Percentiles rank a stretch among this genome's conserved stretches.
These are phyloP conservation scores for Penicillium cinerascens DNA, from an alignment of 495 filamentous ascomycete species.

Conservation along the genomic window DNA sequence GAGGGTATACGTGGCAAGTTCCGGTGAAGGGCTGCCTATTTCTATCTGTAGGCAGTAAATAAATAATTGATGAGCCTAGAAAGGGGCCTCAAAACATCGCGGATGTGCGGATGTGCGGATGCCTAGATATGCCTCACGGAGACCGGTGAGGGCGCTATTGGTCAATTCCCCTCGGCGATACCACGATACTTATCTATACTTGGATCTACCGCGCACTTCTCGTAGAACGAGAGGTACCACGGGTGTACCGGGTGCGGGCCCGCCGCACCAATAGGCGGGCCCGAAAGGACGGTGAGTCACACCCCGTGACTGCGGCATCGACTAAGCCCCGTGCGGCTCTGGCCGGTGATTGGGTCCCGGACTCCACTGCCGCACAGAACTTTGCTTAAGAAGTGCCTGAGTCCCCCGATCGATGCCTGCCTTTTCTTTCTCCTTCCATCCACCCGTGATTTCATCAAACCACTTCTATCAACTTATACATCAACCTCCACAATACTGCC, in stretches of 20 bases:
- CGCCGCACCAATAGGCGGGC: constrained; percentile 23
- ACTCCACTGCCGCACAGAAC: constrained; percentile 20
- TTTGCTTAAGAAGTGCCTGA: constrained; percentile 42
- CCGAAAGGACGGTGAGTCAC: constrained; percentile 35
- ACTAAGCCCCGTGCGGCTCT: constrained; percentile 20
- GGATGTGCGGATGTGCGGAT: background rate
- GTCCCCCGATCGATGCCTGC: constrained; percentile 36
- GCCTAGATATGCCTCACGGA: background rate
- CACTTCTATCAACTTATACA: background rate
- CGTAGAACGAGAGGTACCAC: background rate
- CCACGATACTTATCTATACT: background rate
- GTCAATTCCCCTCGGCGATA: constrained; percentile 10
- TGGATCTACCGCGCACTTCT: background rate
- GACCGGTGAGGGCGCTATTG: background rate
- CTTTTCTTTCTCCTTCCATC: constrained; percentile 19
- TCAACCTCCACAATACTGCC: constrained; percentile 25
- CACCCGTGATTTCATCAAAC: constrained; percentile 11
- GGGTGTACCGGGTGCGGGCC: constrained; percentile 1
- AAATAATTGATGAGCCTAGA: background rate
- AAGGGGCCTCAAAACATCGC: background rate
- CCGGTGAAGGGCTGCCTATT: background rate
- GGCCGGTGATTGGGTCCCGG: constrained; percentile 17
- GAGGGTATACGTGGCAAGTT: background rate
- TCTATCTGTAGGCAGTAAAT: background rate
- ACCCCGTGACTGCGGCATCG: constrained; percentile 30